Conservation (phyloP, 2,329 filamentous ascomycete species). For the Hymenoscyphus salicellus region DNA sequence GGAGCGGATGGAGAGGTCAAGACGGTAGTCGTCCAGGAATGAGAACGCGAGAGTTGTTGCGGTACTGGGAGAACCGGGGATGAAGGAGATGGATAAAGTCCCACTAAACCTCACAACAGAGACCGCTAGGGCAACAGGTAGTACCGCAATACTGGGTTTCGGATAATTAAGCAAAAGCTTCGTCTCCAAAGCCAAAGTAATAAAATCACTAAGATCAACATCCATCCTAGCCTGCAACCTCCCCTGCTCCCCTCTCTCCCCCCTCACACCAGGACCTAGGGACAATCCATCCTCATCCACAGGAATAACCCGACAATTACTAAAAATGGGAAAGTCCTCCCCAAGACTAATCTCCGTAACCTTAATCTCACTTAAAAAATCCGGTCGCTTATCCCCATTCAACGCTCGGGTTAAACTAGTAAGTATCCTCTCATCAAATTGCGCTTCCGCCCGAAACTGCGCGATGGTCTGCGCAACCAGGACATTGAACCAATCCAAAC, state of each 20-base stretch:
- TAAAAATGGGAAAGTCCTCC: constrained; percentile 98
- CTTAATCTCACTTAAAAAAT: constrained; percentile 89
- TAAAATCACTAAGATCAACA: constrained; percentile 92
- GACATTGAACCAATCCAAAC: constrained; percentile 98
- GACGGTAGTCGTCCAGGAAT: constrained; percentile 82
- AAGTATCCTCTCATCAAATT: constrained; percentile 86
- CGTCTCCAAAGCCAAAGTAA: constrained; percentile 91
- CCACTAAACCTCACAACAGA: constrained; percentile 93
- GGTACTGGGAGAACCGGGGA: constrained; percentile 67
- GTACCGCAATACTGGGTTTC: constrained; percentile 79
- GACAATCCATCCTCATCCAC: constrained; percentile 74
- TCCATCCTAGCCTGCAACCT: constrained; percentile 93
- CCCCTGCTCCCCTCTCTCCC: constrained; percentile 55
- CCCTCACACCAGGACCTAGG: constrained; percentile 41
- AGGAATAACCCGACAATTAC: constrained; percentile 93
- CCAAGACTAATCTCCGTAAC: constrained; percentile 92
- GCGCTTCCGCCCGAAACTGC: constrained; percentile 88
- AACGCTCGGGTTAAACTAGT: constrained; percentile 78
- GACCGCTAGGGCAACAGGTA: constrained; percentile 88
- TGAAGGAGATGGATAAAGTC: constrained; percentile 88
- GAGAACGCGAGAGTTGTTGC: constrained; percentile 90
- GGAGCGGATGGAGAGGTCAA: constrained; percentile 78
- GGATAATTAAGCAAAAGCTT: constrained; percentile 94
- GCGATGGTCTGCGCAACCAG: constrained; percentile 94
- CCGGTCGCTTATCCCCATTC: constrained; percentile 82